These are phyloP conservation scores for Cystofilobasidium ferigula DNA, from an alignment of 768 basidiomycete species.

Conservation along the genomic window DNA sequence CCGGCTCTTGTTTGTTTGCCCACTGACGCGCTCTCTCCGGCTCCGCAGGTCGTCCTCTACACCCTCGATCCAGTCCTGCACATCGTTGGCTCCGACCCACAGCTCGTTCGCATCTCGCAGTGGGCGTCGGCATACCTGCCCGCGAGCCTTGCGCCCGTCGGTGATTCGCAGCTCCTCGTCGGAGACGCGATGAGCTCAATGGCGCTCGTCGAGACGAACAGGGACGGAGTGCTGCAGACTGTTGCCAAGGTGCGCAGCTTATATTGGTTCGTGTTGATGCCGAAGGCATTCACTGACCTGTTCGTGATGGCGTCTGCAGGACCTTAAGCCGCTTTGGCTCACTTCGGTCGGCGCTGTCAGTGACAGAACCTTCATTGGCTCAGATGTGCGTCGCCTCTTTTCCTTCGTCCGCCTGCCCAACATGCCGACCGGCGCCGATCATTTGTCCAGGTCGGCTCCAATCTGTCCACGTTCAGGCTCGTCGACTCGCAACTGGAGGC, in stretches of 20 bases:
- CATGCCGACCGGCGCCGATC: background rate
- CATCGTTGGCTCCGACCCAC: background rate
- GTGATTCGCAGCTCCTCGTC: constrained; percentile 47
- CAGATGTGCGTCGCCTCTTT: constrained; percentile 50
- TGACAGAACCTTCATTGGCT: constrained; percentile 52
- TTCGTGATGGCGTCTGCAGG: constrained; percentile 24
- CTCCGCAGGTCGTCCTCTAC: background rate
- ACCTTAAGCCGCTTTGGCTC: constrained; percentile 52
- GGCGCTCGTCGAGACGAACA: constrained; percentile 48
- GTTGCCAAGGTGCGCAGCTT: constrained; percentile 14
- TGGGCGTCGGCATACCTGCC: constrained; percentile 81
- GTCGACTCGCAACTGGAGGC: constrained; percentile 47
- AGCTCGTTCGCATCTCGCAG: constrained; percentile 44
- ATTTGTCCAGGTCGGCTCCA: constrained; percentile 57
- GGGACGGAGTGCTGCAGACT: constrained; percentile 1
- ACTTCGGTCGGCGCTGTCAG: constrained; percentile 52
- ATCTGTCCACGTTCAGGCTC: constrained; percentile 48
- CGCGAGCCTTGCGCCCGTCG: constrained; percentile 51
- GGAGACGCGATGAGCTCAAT: constrained; percentile 74
- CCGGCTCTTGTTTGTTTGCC: background rate
- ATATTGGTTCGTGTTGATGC: too few relatives aligned
- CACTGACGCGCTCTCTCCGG: background rate
- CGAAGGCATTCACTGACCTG: background rate
- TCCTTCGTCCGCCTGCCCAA: background rate
- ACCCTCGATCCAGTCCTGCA: constrained; percentile 11